Evolutionary conservation across 257 asterid genomes (phyloP).

Genomic region (Solanum arcanum): DNA sequence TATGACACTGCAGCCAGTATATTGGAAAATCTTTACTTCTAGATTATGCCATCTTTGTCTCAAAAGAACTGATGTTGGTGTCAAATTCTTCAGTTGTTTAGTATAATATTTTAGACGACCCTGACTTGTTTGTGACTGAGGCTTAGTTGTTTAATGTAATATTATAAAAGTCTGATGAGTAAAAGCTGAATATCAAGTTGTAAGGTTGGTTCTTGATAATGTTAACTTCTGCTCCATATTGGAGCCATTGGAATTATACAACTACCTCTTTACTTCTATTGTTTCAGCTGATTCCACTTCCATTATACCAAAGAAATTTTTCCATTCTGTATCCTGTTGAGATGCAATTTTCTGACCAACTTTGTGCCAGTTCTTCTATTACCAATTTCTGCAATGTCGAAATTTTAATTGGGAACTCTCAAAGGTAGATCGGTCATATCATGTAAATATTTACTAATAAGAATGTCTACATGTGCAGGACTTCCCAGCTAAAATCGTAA

Average conservation of each 20-base stretch:
- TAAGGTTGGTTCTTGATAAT: background rate
- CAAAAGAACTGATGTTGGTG: background rate
- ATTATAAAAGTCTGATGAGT: background rate
- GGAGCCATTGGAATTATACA: background rate
- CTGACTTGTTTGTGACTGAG: background rate
- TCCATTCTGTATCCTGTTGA: background rate
- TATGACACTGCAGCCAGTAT: background rate
- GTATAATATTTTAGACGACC: background rate
- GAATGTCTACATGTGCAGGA: slow-evolving; percentile 36
- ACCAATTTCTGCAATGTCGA: background rate
- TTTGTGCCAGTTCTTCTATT: background rate
- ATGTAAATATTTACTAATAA: slow-evolving; percentile 6
- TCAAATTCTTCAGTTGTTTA: background rate
- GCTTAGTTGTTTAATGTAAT: background rate
- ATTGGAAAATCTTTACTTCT: background rate
- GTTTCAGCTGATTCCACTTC: background rate
- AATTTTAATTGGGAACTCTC: background rate
- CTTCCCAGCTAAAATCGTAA: slow-evolving; percentile 31
- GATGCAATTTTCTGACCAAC: background rate
- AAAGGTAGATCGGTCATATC: background rate
- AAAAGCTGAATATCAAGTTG: background rate
- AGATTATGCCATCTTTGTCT: background rate
- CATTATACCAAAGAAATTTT: background rate
- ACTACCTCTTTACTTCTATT: background rate
- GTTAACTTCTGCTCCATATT: background rate